Percentiles rank a stretch among this genome's conserved stretches.
Conservation (phyloP, 2,329 filamentous ascomycete genomes). For the Furcasterigmium furcatum region DNA sequence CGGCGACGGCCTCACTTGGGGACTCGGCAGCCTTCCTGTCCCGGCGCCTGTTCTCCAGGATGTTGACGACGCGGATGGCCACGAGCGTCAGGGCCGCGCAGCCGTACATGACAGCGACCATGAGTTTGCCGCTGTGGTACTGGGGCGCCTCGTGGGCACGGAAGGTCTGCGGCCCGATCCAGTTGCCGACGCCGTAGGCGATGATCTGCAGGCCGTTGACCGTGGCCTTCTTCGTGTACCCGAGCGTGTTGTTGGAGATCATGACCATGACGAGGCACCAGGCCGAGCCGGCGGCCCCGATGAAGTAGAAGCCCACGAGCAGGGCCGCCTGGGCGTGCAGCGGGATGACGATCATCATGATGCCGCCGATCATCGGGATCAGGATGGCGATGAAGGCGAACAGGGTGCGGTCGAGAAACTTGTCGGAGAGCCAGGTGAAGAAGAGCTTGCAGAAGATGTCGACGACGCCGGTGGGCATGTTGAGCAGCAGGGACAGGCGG, state of each 20-base stretch:
- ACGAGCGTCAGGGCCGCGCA: constrained; percentile 11
- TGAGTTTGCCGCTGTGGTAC: constrained; percentile 19
- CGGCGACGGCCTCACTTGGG: constrained; percentile 2
- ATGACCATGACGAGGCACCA: constrained; percentile 21
- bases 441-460: constrained; percentile 15
- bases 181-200: constrained; percentile 15
- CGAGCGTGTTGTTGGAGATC: constrained; percentile 21
- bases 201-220: constrained; percentile 18
- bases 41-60: constrained; percentile 17
- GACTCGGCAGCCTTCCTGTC: constrained; percentile 18
- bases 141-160: constrained; percentile 15
- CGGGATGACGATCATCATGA: constrained; percentile 21
- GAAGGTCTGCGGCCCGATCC: constrained; percentile 21
- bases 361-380: constrained; percentile 19
- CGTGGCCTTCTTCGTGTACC: constrained; percentile 23
- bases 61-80: constrained; percentile 15
- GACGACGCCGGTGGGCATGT: constrained; percentile 15
- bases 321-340: constrained; percentile 15
- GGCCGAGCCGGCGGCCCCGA: constrained; percentile 17
- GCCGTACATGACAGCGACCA: constrained; percentile 18
- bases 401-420: constrained; percentile 16
- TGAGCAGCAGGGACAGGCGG: constrained; percentile 7
- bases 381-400: constrained; percentile 21
- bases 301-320: constrained; percentile 18
- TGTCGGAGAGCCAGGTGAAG: constrained; percentile 21